These are phyloP conservation scores for Clohesyomyces aquaticus DNA, from an alignment of 495 filamentous ascomycete species.

Conservation along the genomic window DNA sequence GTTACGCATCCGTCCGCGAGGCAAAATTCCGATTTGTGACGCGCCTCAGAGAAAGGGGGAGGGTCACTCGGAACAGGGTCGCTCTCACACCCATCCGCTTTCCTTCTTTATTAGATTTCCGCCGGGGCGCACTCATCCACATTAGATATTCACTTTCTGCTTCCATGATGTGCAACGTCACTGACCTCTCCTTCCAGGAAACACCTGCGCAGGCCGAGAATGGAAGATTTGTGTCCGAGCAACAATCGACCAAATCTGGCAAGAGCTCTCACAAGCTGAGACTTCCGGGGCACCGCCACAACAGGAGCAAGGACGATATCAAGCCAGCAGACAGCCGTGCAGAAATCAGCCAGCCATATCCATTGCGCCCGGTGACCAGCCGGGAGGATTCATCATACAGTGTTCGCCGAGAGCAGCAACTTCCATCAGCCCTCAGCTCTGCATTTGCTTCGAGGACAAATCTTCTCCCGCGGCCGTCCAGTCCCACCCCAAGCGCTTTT, in stretches of 20 bases:
- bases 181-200: conserved; percentile 32
- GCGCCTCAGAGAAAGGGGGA: background rate
- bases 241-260: conserved; percentile 35
- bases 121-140: background rate
- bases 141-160: background rate
- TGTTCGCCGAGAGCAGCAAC: conserved; percentile 52
- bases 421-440: conserved; percentile 47
- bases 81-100: background rate
- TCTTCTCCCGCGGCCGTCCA: conserved; percentile 64
- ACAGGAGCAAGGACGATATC: conserved; percentile 73
- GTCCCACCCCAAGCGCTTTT: conserved; percentile 72
- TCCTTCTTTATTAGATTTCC: background rate
- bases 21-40: background rate
- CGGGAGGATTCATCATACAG: conserved; percentile 69
- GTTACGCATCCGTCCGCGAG: background rate
- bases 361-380: conserved; percentile 61
- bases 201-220: conserved; percentile 33
- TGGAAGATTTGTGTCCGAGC: conserved; percentile 30
- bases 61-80: background rate
- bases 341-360: conserved; percentile 40
- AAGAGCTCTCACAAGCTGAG: conserved; percentile 57
- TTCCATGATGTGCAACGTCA: background rate
- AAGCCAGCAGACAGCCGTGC: conserved; percentile 42
- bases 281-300: conserved; percentile 73
- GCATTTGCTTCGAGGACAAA: conserved; percentile 55